phyloP scores from a whole-genome alignment of 306 rosid genomes.

The Cercis canadensis region DNA sequence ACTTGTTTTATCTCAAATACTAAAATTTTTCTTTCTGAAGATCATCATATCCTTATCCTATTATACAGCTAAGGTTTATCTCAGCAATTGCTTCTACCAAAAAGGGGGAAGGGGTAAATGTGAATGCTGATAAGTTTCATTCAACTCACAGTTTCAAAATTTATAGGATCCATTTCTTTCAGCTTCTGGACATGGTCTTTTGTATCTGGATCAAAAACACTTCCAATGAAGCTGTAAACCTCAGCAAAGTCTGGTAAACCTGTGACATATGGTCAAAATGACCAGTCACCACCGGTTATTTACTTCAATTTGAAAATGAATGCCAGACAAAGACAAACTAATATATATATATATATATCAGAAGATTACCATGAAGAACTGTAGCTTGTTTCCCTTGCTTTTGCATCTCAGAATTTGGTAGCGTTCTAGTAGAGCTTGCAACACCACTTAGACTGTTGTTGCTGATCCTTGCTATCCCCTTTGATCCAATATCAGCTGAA shows the following conservation, averaged over 20 bases:
- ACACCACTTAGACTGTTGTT: slow-evolving; percentile 54
- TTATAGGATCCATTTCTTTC: slow-evolving; percentile 96
- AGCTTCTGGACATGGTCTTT: slow-evolving; percentile 78
- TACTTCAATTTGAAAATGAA: slow-evolving; percentile 21
- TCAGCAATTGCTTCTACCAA: slow-evolving; percentile 12
- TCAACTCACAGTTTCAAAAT: slow-evolving; percentile 87
- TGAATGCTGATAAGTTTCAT: slow-evolving; percentile 29
- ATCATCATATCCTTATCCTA: neutral
- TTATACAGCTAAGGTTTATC: slow-evolving; percentile 24
- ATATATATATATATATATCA: neutral
- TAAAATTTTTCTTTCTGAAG: neutral
- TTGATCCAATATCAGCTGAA: slow-evolving; percentile 87
- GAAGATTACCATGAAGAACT: slow-evolving; percentile 62
- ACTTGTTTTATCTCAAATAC: neutral
- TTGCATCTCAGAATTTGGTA: slow-evolving; percentile 50
- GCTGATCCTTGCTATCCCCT: slow-evolving; percentile 58
- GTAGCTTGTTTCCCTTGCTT: slow-evolving; percentile 64
- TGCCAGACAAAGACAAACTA: neutral
- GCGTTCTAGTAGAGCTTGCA: slow-evolving; percentile 51
- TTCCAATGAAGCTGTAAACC: slow-evolving; percentile 91
- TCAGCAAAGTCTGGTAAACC: slow-evolving; percentile 89
- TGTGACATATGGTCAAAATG: slow-evolving; percentile 42
- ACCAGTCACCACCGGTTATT: slow-evolving; percentile 1
- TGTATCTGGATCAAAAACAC: slow-evolving; percentile 87
- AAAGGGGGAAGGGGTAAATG: slow-evolving; percentile 4